These are phyloP conservation scores for Piper betle DNA, from an alignment of 164 flowering plant genomes.

Conservation along the genomic window DNA sequence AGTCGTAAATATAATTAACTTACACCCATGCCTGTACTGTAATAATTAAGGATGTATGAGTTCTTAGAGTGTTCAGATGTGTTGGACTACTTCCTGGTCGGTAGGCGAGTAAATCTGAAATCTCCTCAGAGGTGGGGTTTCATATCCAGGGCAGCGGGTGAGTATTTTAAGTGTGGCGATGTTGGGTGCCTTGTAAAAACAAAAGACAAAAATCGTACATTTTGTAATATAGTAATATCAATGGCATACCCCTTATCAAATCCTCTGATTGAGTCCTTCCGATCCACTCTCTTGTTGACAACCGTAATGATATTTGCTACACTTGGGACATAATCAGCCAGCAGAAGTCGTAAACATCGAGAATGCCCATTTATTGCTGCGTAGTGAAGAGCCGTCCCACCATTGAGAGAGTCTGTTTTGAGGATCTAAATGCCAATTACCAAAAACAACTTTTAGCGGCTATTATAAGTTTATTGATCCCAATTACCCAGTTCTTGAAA, in stretches of 20 bases:
- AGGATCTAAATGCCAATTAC: conserved; percentile 43
- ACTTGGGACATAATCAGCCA: conserved; percentile 81
- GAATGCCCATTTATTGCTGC: conserved; percentile 91
- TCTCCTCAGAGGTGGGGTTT: too few species aligned
- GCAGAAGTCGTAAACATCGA: conserved; percentile 76
- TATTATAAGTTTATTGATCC: too few species aligned
- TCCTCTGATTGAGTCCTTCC: conserved; percentile 23
- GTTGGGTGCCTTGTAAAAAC: too few species aligned
- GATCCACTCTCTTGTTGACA: conserved; percentile 18
- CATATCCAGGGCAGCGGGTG: too few species aligned
- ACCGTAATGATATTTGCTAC: conserved; percentile 35
- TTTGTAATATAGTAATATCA: background rate
- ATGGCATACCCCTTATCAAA: conserved; percentile 45
- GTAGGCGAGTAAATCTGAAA: too few species aligned
- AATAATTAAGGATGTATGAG: background rate
- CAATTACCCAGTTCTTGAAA: background rate
- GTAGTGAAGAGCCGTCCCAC: conserved; percentile 89
- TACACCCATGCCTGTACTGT: too few species aligned
- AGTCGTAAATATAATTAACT: too few species aligned
- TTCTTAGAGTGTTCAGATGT: background rate
- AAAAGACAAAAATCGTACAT: background rate
- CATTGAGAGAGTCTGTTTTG: conserved; percentile 83
- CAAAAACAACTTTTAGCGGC: background rate
- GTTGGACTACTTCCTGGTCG: too few species aligned
- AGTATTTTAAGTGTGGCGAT: too few species aligned